Percentiles rank a stretch among this genome's conserved stretches.
Evolutionary conservation across 2,329 filamentous ascomycete genomes (phyloP).

Genomic region (Aureobasidium musti): DNA sequence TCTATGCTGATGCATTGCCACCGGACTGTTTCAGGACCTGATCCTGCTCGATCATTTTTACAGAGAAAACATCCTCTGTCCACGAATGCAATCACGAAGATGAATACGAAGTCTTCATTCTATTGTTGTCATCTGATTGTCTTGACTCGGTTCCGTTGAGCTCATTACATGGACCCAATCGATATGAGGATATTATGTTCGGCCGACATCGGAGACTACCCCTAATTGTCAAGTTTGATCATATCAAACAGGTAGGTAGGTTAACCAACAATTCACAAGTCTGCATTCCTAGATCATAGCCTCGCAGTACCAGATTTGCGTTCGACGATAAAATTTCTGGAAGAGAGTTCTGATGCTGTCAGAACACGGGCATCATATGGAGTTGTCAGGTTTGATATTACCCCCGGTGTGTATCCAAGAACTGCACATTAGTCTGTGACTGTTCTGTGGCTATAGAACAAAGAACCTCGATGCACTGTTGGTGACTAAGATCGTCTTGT

Average conservation of each 20-base stretch:
- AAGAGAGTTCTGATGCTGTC: not conserved
- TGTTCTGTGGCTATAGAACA: not conserved
- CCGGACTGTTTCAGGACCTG: not conserved
- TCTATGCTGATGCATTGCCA: not conserved
- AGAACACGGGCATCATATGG: not conserved
- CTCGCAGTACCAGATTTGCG: not conserved
- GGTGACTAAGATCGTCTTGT: not conserved
- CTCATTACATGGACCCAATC: not conserved
- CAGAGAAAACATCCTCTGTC: not conserved
- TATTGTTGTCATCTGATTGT: too few species aligned
- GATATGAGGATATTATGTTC: not conserved
- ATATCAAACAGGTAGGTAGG: not conserved
- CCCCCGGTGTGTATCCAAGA: not conserved
- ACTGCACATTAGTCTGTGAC: not conserved
- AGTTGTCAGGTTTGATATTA: not conserved
- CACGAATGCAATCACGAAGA: too few species aligned
- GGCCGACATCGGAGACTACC: not conserved
- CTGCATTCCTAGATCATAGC: not conserved
- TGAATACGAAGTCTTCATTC: not conserved
- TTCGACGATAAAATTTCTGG: not conserved
- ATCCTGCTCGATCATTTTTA: not conserved
- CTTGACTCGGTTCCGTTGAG: too few species aligned
- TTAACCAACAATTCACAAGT: too few species aligned
- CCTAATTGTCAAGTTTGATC: not conserved
- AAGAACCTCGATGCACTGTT: not conserved